These are phyloP conservation scores for Epichloe typhina DNA, from an alignment of 2,329 filamentous ascomycete genomes.

Conservation along the genomic window DNA sequence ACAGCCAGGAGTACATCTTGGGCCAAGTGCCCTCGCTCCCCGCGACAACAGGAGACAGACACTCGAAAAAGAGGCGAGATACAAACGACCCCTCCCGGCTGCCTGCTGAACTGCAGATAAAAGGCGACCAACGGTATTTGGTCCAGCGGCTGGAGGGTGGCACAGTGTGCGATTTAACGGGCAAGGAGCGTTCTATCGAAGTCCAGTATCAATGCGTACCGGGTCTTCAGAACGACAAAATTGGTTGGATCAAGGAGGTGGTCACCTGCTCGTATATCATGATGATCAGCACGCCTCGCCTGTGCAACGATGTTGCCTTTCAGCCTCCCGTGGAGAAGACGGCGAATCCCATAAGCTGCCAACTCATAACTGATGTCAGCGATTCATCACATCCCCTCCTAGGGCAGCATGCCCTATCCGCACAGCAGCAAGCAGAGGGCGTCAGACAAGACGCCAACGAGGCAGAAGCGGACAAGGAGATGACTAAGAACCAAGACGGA, in stretches of 20 bases:
- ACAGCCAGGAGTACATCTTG: constrained; percentile 63
- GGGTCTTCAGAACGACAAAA: constrained; percentile 57
- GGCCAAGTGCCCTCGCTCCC: constrained; percentile 37
- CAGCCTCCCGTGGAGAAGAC: constrained; percentile 65
- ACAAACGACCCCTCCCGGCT: constrained; percentile 17
- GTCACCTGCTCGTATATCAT: constrained; percentile 87
- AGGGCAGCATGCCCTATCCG: constrained; percentile 19
- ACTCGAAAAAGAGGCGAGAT: constrained; percentile 10
- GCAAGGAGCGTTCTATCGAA: constrained; percentile 69
- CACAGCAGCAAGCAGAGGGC: constrained; percentile 16
- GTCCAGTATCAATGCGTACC: constrained; percentile 72
- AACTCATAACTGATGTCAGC: constrained; percentile 48
- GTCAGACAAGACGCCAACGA: constrained; percentile 7
- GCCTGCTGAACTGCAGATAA: constrained; percentile 58
- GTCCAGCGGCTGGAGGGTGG: constrained; percentile 71
- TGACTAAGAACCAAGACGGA: constrained; percentile 21
- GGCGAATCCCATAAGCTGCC: constrained; percentile 65
- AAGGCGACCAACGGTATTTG: constrained; percentile 74
- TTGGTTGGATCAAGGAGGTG: constrained; percentile 87
- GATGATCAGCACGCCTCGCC: constrained; percentile 77
- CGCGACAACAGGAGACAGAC: constrained; percentile 10
- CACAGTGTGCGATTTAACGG: constrained; percentile 76
- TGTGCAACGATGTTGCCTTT: constrained; percentile 82
- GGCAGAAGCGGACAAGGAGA: constrained; percentile 1
- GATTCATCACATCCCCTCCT: constrained; percentile 25